Conservation (phyloP, 345 rosid genomes). For the Acer saccharum region DNA sequence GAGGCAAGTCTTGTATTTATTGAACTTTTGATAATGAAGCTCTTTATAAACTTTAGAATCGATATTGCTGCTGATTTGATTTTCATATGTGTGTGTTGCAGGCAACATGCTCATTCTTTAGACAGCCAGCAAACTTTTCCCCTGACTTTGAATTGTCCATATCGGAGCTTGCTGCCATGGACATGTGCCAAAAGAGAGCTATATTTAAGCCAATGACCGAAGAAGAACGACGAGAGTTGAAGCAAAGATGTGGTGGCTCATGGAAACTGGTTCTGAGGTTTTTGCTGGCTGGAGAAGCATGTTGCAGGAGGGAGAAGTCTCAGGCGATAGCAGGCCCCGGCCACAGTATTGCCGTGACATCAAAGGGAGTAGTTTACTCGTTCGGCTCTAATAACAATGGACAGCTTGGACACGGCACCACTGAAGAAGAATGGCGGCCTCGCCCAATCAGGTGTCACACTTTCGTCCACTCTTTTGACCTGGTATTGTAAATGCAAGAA, state of each 20-base stretch:
- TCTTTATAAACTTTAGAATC: constrained; percentile 36
- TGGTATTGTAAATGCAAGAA: constrained; percentile 28
- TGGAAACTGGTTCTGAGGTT: constrained; percentile 92
- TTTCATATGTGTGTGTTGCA: constrained; percentile 45
- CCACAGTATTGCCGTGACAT: constrained; percentile 86
- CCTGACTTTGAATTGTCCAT: constrained; percentile 81
- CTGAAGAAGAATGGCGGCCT: constrained; percentile 87
- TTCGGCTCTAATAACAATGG: constrained; percentile 87
- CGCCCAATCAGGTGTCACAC: constrained; percentile 75
- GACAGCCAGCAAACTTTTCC: constrained; percentile 85
- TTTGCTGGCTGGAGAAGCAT: constrained; percentile 79
- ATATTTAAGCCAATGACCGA: constrained; percentile 77
- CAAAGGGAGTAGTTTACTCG: constrained; percentile 73
- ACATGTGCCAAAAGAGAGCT: constrained; percentile 78
- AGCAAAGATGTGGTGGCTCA: constrained; percentile 84
- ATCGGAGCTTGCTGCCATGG: constrained; percentile 96
- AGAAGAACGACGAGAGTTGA: constrained; percentile 65
- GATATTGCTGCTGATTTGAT: constrained; percentile 65
- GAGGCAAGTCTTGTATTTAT: constrained; percentile 67
- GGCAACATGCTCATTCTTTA: constrained; percentile 96
- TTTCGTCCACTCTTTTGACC: constrained; percentile 37
- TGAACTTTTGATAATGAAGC: not conserved
- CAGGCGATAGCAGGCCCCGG: constrained; percentile 98
- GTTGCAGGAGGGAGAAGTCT: constrained; percentile 90
- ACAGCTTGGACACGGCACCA: constrained; percentile 88